Evolutionary conservation across 2,329 filamentous ascomycete species (phyloP), one percentile per base, ranked within the genome.

Genomic region (Knoxdaviesia proteae): DNA sequence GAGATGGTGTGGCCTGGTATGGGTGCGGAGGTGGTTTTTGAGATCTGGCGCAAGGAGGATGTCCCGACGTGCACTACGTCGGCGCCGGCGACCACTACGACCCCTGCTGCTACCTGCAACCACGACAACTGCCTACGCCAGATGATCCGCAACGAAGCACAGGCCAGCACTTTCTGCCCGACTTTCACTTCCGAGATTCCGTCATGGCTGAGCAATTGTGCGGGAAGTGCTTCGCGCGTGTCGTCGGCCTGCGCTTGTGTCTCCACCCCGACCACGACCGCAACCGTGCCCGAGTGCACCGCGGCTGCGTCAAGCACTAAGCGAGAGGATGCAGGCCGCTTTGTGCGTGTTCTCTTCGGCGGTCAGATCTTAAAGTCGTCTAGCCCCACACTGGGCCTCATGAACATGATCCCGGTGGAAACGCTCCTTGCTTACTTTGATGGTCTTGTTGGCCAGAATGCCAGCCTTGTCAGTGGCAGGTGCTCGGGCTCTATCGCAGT

Each of bases 1-100:
- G 56, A 64, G 42, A 88, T 88, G 81, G 74, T 84, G 1, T 88
- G 82, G 82, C 82, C 82, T 0, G 82, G 82, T 0, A 86, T 88
- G 81, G 82, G 82, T 0, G 65, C 73, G 7, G 82, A 88, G 58
- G 65, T 88, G 0, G 71, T 86, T 0, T 84, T 87, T 53, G 82
- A 88, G 60, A 53, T 87, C 32, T 86, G 76, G 51, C 61, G 57
- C 50, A 64, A 61, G 50, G 20, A 20, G 20, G 20, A 20, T 20
- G 20, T 20, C 20, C 20, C 20, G 20, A 20, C 31, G 29, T 20
- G 43, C 20, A 38, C 41, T 2, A 45, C 48, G 2, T 47, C 47
- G 20, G 20, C 20, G 20, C 20, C 20, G 33, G 42, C 51, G 31
- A 49, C 49, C 6, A n/a, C 46, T 31, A 47, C 49, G 9, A 41